A percentile compares a stretch with the other conserved stretches of the same genome.
Conservation (phyloP, 345 rosid species). For the Eucalyptus rudis region DNA sequence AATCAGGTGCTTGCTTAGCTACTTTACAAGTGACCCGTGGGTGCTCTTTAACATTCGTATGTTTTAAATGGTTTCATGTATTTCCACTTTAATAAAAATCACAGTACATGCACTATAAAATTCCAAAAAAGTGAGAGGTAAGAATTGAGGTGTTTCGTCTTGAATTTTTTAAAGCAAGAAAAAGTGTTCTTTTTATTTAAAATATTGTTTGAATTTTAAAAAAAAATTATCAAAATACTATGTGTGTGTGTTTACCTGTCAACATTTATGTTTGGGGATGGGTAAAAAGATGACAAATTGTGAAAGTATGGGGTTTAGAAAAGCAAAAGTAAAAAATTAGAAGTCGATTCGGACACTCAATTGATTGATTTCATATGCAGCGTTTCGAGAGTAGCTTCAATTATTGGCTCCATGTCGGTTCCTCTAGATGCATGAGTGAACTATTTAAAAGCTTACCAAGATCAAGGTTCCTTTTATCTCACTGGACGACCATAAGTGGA, state of each 20-base stretch:
- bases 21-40: no score
- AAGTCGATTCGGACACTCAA: neutral
- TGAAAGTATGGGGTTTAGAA: neutral
- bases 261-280: neutral
- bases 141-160: neutral
- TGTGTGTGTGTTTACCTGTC: no score
- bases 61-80: no score
- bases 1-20: no score
- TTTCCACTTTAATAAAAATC: no score
- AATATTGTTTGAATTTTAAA: no score
- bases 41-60: no score
- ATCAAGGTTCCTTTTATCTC: neutral
- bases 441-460: neutral
- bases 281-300: neutral
- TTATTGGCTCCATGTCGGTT: neutral
- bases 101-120: no score
- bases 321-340: neutral
- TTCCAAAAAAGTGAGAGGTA: no score
- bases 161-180: no score
- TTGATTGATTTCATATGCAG: neutral
- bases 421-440: neutral
- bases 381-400: fast-evolving
- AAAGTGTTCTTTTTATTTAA: no score
- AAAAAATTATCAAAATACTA: neutral
- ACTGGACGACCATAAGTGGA: fast-evolving